Evolutionary conservation across 345 rosid species (phyloP).

Genomic region (Hibiscus trionum): DNA sequence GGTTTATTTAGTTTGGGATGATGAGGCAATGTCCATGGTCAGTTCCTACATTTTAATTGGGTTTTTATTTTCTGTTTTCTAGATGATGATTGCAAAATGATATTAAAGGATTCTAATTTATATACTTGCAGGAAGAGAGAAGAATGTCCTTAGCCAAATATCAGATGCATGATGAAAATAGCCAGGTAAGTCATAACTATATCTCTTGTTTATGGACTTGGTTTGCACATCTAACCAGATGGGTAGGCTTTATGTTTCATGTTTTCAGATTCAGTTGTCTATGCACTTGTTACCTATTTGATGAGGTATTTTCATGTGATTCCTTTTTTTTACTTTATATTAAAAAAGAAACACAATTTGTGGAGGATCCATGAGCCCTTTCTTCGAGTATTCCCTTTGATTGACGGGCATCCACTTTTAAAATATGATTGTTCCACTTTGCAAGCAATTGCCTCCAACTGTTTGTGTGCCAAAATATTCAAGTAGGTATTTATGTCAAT

Average conservation of each 20-base stretch:
- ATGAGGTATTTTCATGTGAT: constrained; percentile 48
- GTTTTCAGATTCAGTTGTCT: constrained; percentile 57
- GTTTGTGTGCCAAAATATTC: constrained; percentile 44
- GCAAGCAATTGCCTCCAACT: constrained; percentile 40
- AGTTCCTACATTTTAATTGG: constrained; percentile 17
- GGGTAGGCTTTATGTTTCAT: constrained; percentile 57
- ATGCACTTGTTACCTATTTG: constrained; percentile 37
- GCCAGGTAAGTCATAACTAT: constrained; percentile 98
- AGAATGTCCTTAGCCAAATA: constrained; percentile 80
- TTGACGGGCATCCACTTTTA: constrained; percentile 21
- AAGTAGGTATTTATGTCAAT: constrained; percentile 37
- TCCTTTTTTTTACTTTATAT: constrained; percentile 13
- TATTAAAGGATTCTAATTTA: constrained; percentile 17
- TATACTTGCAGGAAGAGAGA: constrained; percentile 82
- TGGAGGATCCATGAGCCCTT: constrained; percentile 15
- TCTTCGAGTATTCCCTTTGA: constrained; percentile 11
- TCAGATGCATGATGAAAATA: constrained; percentile 99
- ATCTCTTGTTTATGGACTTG: constrained; percentile 38
- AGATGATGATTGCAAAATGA: not conserved
- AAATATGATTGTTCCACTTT: constrained; percentile 27
- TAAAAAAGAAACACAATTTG: constrained; percentile 17
- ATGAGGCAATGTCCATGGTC: constrained; percentile 99
- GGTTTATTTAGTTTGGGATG: constrained; percentile 98
- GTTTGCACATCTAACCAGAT: constrained; percentile 63
- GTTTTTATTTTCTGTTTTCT: not conserved